Base-by-base conservation (phyloP, 805 yeast species). In the Spathaspora passalidarum region DNA sequence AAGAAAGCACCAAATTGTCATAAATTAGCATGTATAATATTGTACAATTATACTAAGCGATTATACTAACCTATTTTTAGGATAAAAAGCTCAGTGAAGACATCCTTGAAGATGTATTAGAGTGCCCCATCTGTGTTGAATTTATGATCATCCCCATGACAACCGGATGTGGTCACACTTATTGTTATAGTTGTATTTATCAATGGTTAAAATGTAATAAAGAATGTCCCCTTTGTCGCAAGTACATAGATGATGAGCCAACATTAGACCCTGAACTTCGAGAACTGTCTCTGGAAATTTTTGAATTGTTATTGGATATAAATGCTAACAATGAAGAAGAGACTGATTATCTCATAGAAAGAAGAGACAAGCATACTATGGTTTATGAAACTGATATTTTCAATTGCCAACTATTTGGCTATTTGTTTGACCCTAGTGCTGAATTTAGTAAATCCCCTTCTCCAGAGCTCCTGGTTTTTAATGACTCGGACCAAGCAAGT, bases 111-210 rank as follows among this genome's bases (percentile, higher is more conserved):
- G 45, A 61, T 23, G 56, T 63, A 5, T 46, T 76, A 32, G 76
- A 72, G 49, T 86, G 94, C 57, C 73, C 84, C 5, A 74, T 86
- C 8, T 86, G 94, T 56, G 81, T 82, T 26, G 92, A 85, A 43
- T 63, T 77, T 41, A 80, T 86, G 85, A 76, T 72, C 50, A 75
- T 76, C 2, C 92, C 94, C 1, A 79, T 81, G 54, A 66, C 79
- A 54, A 68, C 81, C 0, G 61, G 69, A 9, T 86, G 94, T 65
- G 91, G 92, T 2, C 94, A 86, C 58, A 77, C 86, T 23, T 85
- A 80, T 54, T 86, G 92, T 61, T 86, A 86, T 57, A 76, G 68
- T 21, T 68, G 92, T 58, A 57, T 84, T n/a, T 65, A 69, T 14
- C 71, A 74, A 20, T 86, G 94, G 92, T 76, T 84, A 38, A 65